Conservation (phyloP, 1,139 yeast species). For the Ogataea hybrid region DNA sequence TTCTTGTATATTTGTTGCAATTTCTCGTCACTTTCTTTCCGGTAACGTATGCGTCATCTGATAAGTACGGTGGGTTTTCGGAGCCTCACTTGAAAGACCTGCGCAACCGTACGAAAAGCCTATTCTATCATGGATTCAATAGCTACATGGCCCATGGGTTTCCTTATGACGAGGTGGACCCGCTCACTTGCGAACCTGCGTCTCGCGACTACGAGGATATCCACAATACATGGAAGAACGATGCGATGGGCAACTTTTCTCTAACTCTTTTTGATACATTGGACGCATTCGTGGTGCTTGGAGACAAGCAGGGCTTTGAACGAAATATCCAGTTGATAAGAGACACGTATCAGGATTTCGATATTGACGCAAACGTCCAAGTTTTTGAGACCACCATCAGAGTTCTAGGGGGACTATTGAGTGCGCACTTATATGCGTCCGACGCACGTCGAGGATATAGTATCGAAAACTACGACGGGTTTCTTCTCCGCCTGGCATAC, state of each 20-base stretch:
- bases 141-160: conserved; percentile 70
- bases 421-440: conserved; percentile 72
- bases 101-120: conserved; percentile 47
- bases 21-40: background rate
- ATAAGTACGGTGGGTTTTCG: conserved; percentile 22
- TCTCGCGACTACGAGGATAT: conserved; percentile 59
- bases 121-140: conserved; percentile 76
- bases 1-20: background rate
- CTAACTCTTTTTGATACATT: conserved; percentile 75
- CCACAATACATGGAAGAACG: conserved; percentile 64
- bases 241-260: conserved; percentile 81
- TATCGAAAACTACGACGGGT: conserved; percentile 59
- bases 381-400: conserved; percentile 86
- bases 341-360: conserved; percentile 43
- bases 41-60: background rate
- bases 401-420: conserved; percentile 72
- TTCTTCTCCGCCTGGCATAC: conserved; percentile 62
- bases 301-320: conserved; percentile 56
- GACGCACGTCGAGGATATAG: conserved; percentile 50
- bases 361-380: conserved; percentile 69
- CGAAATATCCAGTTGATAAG: conserved; percentile 48
- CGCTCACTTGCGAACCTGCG: conserved; percentile 67
- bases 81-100: conserved; percentile 46
- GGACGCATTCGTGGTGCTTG: conserved; percentile 74
- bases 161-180: conserved; percentile 82